A percentile compares a stretch with the other conserved stretches of the same genome.
phyloP scores from a whole-genome alignment of 345 rosid species.

The Citrus australasica region DNA sequence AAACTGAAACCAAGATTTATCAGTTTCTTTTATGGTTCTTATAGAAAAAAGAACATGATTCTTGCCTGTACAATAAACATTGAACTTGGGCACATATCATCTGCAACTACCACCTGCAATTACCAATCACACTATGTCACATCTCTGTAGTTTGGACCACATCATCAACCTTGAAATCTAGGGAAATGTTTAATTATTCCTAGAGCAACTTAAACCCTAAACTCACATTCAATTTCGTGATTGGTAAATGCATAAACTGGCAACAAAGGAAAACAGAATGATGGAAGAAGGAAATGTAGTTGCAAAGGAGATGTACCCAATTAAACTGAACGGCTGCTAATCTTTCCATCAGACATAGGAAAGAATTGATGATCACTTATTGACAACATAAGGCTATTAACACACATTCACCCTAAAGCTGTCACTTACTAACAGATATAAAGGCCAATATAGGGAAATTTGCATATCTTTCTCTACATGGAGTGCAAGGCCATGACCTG shows the following conservation, averaged over 20 bases:
- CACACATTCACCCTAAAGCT: neutral
- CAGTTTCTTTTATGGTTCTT: slow-evolving; percentile 12
- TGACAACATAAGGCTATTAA: neutral
- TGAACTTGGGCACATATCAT: slow-evolving; percentile 56
- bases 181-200: slow-evolving; percentile 33
- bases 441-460: neutral
- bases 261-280: slow-evolving; percentile 1
- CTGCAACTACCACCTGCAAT: slow-evolving; percentile 75
- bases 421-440: slow-evolving; percentile 1
- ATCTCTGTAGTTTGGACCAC: slow-evolving; percentile 32
- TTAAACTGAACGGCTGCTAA: neutral
- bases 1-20: slow-evolving; percentile 14
- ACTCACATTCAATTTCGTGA: slow-evolving; percentile 34
- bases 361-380: neutral
- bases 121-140: slow-evolving; percentile 71
- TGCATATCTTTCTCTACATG: neutral
- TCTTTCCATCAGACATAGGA: neutral
- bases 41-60: slow-evolving; percentile 34
- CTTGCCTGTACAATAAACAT: slow-evolving; percentile 65
- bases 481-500: neutral
- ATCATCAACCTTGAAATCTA: slow-evolving; percentile 37
- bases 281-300: slow-evolving; percentile 8
- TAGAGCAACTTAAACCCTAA: slow-evolving; percentile 25
- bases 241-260: slow-evolving; percentile 27
- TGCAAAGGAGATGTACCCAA: slow-evolving; percentile 35